These are phyloP conservation scores for Pseudomonodictys pantanalensis DNA, from an alignment of 495 filamentous ascomycete species.

Conservation along the genomic window DNA sequence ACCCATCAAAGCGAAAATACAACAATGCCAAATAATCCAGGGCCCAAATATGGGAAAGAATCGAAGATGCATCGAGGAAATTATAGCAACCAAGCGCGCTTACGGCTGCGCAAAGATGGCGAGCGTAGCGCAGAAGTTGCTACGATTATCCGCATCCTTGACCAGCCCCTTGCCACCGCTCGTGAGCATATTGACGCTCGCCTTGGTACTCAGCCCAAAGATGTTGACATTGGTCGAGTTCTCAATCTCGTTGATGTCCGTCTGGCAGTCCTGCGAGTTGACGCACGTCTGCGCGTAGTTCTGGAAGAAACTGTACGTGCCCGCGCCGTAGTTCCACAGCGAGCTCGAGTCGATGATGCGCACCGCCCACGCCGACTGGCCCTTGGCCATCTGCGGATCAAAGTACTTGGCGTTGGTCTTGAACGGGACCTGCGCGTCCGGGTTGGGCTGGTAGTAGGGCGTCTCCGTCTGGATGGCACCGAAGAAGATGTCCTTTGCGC, in stretches of 20 bases:
- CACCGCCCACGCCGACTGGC: constrained; percentile 55
- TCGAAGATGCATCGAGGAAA: neutral
- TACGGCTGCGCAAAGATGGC: constrained; percentile 31
- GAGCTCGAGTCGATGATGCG: constrained; percentile 41
- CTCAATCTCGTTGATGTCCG: constrained; percentile 83
- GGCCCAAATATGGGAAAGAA: neutral
- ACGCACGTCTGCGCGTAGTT: constrained; percentile 72
- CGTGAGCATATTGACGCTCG: constrained; percentile 79
- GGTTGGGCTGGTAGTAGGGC: constrained; percentile 48
- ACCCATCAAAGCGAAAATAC: too few relatives aligned
- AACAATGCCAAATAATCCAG: neutral
- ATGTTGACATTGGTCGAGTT: constrained; percentile 60
- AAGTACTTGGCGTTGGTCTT: constrained; percentile 31
- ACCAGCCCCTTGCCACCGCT: constrained; percentile 42
- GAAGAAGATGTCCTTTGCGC: constrained; percentile 66
- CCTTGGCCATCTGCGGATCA: constrained; percentile 45
- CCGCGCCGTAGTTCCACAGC: constrained; percentile 39
- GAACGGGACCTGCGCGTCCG: constrained; percentile 38
- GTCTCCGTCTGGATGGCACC: constrained; percentile 84
- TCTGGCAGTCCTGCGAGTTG: constrained; percentile 71
- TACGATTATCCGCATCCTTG: constrained; percentile 39
- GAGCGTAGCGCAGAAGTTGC: constrained; percentile 41
- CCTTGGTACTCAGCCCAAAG: constrained; percentile 84
- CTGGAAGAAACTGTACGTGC: constrained; percentile 56
- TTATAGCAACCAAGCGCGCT: constrained; percentile 2